Evolutionary conservation across 202 grass and related monocot genomes (phyloP).

Genomic region (Saccharum hybrid): DNA sequence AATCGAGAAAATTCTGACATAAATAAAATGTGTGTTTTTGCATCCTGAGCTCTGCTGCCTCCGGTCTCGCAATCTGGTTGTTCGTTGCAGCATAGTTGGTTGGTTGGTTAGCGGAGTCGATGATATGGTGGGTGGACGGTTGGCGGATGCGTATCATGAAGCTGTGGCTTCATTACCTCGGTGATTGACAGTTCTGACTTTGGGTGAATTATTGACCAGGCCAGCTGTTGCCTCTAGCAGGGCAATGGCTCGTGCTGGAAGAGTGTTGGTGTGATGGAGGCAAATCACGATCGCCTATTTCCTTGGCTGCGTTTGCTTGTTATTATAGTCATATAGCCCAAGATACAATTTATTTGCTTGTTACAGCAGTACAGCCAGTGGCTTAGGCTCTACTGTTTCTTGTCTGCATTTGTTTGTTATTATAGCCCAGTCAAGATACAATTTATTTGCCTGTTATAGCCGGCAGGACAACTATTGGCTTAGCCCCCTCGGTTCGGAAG

Average conservation of each 20-base stretch:
- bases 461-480: background rate
- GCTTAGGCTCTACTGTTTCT: too few relatives aligned
- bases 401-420: too few relatives aligned
- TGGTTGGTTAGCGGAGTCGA: background rate
- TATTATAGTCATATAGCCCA: too few relatives aligned
- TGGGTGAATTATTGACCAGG: background rate
- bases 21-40: conserved; percentile 46
- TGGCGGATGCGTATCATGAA: background rate
- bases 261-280: background rate
- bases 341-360: too few relatives aligned
- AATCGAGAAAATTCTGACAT: conserved; percentile 48
- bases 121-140: background rate
- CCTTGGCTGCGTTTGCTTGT: too few relatives aligned
- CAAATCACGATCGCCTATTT: background rate
- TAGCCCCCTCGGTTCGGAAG: too few relatives aligned
- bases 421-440: background rate
- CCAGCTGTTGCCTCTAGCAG: background rate
- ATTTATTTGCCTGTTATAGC: background rate
- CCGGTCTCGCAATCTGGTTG: background rate
- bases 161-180: background rate
- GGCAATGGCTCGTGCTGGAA: background rate
- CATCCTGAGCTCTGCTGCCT: background rate
- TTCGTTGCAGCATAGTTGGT: background rate
- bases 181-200: conserved; percentile 3
- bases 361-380: too few relatives aligned